These are phyloP conservation scores for Pogostemon cablin DNA, from an alignment of 257 asterid genomes.

Conservation along the genomic window DNA sequence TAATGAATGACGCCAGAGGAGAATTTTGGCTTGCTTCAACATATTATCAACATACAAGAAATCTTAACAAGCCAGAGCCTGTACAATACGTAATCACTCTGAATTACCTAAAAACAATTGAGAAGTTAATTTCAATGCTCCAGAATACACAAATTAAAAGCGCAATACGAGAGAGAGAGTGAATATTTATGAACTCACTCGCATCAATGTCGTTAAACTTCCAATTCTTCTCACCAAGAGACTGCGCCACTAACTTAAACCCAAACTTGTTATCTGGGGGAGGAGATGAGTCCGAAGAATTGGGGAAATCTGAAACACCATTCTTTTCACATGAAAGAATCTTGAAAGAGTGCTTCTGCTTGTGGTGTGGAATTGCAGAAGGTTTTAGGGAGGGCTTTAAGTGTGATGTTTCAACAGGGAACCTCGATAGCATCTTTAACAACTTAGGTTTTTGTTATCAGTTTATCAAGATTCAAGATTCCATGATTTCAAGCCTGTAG, in stretches of 20 bases:
- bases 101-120: too few species aligned
- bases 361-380: conserved; percentile 34
- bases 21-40: too few species aligned
- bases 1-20: too few species aligned
- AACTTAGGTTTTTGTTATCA: not conserved
- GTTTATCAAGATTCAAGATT: conserved; percentile 32
- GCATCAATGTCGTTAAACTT: conserved; percentile 73
- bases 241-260: conserved; percentile 57
- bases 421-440: conserved; percentile 53
- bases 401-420: conserved; percentile 42
- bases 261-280: conserved; percentile 49
- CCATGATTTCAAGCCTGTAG: conserved; percentile 19
- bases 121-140: conserved; percentile 24
- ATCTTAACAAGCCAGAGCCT: too few species aligned
- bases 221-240: conserved; percentile 63
- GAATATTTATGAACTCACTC: conserved; percentile 46
- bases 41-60: too few species aligned
- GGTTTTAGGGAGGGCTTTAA: conserved; percentile 38
- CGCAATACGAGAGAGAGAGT: not conserved
- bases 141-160: not conserved
- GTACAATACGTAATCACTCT: too few species aligned
- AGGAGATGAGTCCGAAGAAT: conserved; percentile 45
- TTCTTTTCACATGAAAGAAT: conserved; percentile 58
- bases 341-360: conserved; percentile 44
- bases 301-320: conserved; percentile 51